phyloP scores from a whole-genome alignment of 176 grass and related monocot species.

The Cocos nucifera region DNA sequence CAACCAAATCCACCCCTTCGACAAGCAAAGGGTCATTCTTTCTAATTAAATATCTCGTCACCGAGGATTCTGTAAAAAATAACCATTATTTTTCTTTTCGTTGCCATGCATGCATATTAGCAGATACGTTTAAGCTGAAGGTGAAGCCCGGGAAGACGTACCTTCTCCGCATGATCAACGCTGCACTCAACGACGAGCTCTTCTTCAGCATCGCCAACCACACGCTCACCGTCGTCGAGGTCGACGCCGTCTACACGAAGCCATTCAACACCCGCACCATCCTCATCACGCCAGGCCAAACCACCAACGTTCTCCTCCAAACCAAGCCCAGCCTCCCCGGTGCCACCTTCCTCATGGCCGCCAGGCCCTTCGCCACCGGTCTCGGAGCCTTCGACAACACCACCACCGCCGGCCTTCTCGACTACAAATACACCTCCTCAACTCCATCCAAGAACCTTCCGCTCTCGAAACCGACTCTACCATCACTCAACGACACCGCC shows the following conservation, averaged over 20 bases:
- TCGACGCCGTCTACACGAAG: conserved; percentile 26
- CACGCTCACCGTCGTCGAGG: conserved; percentile 56
- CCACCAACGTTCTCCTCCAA: conserved; percentile 8
- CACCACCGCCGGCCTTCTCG: neutral
- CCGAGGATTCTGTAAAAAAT: too few species aligned
- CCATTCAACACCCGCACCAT: conserved; percentile 3
- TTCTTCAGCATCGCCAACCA: conserved; percentile 64
- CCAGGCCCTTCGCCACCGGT: conserved; percentile 3
- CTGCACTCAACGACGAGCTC: conserved; percentile 63
- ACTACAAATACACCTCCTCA: neutral
- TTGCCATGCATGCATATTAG: too few species aligned
- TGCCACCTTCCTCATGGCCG: conserved; percentile 4
- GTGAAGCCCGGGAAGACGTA: conserved; percentile 46
- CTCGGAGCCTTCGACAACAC: conserved; percentile 6
- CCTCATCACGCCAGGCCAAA: conserved; percentile 1
- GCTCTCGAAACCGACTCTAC: conserved; percentile 24
- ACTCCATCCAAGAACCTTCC: conserved; percentile 25
- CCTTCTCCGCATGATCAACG: conserved; percentile 59
- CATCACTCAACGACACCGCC: neutral
- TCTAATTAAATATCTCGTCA: too few species aligned
- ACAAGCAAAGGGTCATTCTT: too few species aligned
- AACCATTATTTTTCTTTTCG: too few species aligned
- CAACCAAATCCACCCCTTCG: too few species aligned
- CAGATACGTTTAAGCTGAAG: conserved; percentile 61
- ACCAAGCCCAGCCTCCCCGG: neutral